Conservation (phyloP, 1,139 yeast genomes). For the Suhomyces yuchorum region DNA sequence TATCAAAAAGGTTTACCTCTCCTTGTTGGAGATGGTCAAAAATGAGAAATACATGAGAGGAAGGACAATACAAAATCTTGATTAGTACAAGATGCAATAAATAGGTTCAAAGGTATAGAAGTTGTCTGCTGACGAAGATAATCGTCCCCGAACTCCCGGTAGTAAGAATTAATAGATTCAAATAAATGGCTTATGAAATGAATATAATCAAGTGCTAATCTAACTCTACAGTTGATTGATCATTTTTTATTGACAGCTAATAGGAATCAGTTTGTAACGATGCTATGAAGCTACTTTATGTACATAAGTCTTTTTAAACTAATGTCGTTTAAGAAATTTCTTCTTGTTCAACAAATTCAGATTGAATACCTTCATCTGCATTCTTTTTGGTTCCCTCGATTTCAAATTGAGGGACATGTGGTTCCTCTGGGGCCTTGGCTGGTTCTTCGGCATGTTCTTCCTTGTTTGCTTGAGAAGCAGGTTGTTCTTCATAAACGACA, state of each 20-base stretch:
- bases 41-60: slow-evolving; percentile 65
- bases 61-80: slow-evolving; percentile 58
- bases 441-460: slow-evolving; percentile 6
- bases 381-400: slow-evolving; percentile 18
- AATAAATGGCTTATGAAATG: background rate
- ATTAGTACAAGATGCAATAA: background rate
- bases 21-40: slow-evolving; percentile 51
- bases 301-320: background rate
- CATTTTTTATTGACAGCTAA: slow-evolving; percentile 2
- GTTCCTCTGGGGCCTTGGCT: slow-evolving; percentile 2
- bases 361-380: slow-evolving; percentile 11
- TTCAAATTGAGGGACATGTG: slow-evolving; percentile 29
- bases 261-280: slow-evolving; percentile 4
- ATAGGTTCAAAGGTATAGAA: background rate
- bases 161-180: background rate
- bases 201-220: no score
- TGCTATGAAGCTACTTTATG: slow-evolving; percentile 1
- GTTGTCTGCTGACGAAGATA: background rate
- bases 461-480: background rate
- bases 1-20: slow-evolving; percentile 18
- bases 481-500: slow-evolving; percentile 5
- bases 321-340: background rate
- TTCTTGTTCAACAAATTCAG: slow-evolving; percentile 3
- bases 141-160: background rate
- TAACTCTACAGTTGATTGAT: no score